Conservation (phyloP, 345 rosid species). For the Populus tremula region DNA sequence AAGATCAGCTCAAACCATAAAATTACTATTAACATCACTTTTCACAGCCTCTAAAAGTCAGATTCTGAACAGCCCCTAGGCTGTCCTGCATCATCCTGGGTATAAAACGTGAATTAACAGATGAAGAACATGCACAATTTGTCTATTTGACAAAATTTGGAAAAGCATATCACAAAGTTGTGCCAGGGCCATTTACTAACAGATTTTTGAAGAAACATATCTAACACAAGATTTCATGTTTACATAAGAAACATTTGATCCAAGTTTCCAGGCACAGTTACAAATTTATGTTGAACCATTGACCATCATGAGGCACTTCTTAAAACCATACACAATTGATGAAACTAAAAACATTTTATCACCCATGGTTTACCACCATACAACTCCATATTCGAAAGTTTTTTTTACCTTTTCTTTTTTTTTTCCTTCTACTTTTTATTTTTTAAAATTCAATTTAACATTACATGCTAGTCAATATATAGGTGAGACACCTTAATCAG, state of each 20-base stretch:
- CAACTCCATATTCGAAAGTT: not conserved
- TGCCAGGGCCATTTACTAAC: not conserved
- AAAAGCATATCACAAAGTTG: too few species aligned
- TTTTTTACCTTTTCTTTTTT: not conserved
- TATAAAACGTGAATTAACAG: too few species aligned
- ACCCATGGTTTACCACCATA: not conserved
- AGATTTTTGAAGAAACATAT: not conserved
- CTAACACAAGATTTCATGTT: not conserved
- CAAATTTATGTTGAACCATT: too few species aligned
- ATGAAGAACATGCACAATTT: too few species aligned
- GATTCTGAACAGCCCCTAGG: not conserved
- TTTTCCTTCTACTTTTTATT: not conserved
- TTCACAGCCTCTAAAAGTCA: not conserved
- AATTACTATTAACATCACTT: not conserved
- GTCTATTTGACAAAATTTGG: too few species aligned
- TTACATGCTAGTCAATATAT: slow-evolving; percentile 21
- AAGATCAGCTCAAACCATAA: not conserved
- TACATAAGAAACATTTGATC: too few species aligned
- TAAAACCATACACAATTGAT: too few species aligned
- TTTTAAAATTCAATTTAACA: not conserved
- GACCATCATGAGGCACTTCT: too few species aligned
- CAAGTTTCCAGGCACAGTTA: too few species aligned
- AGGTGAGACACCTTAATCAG: slow-evolving; percentile 16
- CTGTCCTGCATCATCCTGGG: not conserved
- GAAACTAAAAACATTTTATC: not conserved